Percentiles rank a stretch among this genome's conserved stretches.
phyloP scores from a whole-genome alignment of 2,329 filamentous ascomycete species.

The Penicillium sp. region DNA sequence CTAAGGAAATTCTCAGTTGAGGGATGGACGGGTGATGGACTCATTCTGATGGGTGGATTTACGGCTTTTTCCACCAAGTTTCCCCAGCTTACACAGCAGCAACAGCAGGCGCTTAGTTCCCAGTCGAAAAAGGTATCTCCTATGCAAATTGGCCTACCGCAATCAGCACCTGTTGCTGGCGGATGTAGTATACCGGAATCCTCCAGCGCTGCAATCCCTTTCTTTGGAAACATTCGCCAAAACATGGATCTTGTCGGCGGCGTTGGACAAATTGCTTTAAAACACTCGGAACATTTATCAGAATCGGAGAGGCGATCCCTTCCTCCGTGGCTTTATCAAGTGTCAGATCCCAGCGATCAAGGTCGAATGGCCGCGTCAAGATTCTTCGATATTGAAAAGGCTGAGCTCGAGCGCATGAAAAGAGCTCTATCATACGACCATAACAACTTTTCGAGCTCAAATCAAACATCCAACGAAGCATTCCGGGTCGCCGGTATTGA shows the following conservation, averaged over 20 bases:
- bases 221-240: conserved; percentile 95
- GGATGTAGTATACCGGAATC: conserved; percentile 78
- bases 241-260: conserved; percentile 95
- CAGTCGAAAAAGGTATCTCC: conserved; percentile 55
- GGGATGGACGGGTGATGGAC: conserved; percentile 74
- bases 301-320: conserved; percentile 58
- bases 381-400: conserved; percentile 82
- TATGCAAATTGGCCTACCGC: conserved; percentile 56
- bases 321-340: conserved; percentile 77
- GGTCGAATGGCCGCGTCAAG: conserved; percentile 81
- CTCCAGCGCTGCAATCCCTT: conserved; percentile 76
- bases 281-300: conserved; percentile 60
- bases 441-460: conserved; percentile 55
- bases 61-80: conserved; percentile 71
- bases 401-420: conserved; percentile 91
- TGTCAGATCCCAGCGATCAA: conserved; percentile 68
- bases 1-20: conserved; percentile 91
- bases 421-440: conserved; percentile 71
- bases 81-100: conserved; percentile 53
- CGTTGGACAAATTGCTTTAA: conserved; percentile 77
- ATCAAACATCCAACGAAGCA: conserved; percentile 45
- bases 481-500: conserved; percentile 90
- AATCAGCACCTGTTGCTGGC: conserved; percentile 79
- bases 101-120: conserved; percentile 36
- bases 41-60: conserved; percentile 83